Base-by-base conservation (phyloP, 1,139 yeast genomes). In the Magnusiomyces sp. region DNA sequence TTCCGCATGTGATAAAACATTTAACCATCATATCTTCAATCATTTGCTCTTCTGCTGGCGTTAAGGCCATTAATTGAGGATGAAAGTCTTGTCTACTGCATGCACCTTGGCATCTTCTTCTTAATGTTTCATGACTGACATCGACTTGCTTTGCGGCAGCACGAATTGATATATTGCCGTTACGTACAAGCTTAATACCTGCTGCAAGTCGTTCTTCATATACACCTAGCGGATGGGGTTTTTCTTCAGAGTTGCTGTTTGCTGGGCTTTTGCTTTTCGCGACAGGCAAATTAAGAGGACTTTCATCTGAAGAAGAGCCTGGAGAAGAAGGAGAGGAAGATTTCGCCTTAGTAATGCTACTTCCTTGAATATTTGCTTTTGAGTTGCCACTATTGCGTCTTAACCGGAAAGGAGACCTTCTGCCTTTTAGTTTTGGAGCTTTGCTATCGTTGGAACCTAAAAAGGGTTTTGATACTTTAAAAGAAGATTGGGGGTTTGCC, bases 81-180 rank as follows among this genome's bases (percentile, higher is more conserved):
- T 49, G 52, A 32, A 49, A 49, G n/a, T 49, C 45, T 29, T 49
- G 45, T 2, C 52, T 44, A n/a, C 49, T 46, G 13, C 39, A 27
- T 2, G 49, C 49, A 3, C 52, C 52, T 31, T 45, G 49, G 23
- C 42, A 43, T 37, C 52, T 34, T 5, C 52, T 37, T 10, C 52
- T 40, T 11, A 49, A 43, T 13, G 52, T 49, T 27, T 49, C 52
- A 20, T 49, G 52, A n/a, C 47, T 42, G 11, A 49, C 52, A 4
- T 32, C 17, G 19, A 49, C 47, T 17, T 34, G 38, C 37, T 49
- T 49, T 13, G 52, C 52, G 2, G 52, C 52, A 5, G 49, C 52
- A 11, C 52, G 46, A 36, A 49, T 43, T 5, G 52, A 49, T 6
- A 49, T 13, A 4, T 31, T 11, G 16, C 43, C 43, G 17, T 38